These are phyloP conservation scores for Leptodontidium sp. DNA, from an alignment of 2,329 filamentous ascomycete genomes.

Conservation along the genomic window DNA sequence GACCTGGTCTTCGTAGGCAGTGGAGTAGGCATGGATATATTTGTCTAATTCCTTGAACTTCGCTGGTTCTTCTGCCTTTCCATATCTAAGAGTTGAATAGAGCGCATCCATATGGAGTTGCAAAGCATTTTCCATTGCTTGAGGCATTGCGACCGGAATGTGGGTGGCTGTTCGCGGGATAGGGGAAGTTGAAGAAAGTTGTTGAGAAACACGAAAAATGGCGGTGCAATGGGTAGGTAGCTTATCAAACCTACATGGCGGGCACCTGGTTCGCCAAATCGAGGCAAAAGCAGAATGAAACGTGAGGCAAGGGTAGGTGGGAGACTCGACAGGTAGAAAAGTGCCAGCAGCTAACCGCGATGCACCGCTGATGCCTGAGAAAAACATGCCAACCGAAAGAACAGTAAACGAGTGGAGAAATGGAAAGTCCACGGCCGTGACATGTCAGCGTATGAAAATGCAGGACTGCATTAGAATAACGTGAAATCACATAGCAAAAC, in stretches of 20 bases:
- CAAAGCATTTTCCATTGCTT: not conserved
- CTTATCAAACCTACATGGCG: not conserved
- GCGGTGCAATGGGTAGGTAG: not conserved
- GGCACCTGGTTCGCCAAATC: not conserved
- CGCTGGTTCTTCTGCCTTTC: not conserved
- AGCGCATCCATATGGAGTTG: not conserved
- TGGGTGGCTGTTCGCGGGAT: not conserved
- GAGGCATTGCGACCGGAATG: not conserved
- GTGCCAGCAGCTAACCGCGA: constrained; percentile 1
- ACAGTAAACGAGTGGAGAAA: not conserved
- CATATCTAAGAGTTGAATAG: constrained; percentile 4
- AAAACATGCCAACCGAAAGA: no score
- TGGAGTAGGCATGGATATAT: not conserved
- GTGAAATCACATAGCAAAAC: no score
- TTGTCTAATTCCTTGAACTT: not conserved
- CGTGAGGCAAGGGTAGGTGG: not conserved
- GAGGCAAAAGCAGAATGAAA: constrained; percentile 9
- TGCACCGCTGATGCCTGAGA: not conserved
- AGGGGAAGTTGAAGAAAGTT: not conserved
- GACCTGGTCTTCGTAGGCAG: not conserved
- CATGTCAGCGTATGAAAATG: not conserved
- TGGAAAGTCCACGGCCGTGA: not conserved
- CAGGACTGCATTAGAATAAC: no score
- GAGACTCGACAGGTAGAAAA: not conserved
- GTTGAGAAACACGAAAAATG: not conserved